These are phyloP conservation scores for Chlamydomonas sphaeroides DNA, from an alignment of 139 green algal species.

Conservation along the genomic window DNA sequence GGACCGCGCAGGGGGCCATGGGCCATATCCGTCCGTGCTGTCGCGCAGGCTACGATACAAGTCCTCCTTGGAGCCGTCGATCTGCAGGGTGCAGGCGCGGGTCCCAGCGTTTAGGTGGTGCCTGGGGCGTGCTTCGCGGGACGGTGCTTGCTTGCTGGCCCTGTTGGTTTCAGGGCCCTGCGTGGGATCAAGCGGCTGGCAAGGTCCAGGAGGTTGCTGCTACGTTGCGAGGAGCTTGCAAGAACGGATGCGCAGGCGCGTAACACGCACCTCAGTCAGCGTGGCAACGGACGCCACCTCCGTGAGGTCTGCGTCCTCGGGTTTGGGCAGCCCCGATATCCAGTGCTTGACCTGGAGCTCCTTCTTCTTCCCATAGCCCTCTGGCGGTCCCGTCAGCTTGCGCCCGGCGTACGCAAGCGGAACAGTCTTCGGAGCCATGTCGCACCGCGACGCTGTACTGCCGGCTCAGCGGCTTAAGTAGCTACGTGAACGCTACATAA, in stretches of 20 bases:
- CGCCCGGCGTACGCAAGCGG: constrained; percentile 45
- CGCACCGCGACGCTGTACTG: too few relatives aligned
- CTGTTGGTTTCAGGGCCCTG: too few relatives aligned
- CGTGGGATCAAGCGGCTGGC: too few relatives aligned
- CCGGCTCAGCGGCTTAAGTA: too few relatives aligned
- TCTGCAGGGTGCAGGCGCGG: too few relatives aligned
- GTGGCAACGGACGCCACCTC: constrained; percentile 41
- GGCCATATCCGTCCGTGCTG: constrained; percentile 44
- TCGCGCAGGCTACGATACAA: constrained; percentile 48
- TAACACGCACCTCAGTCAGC: constrained; percentile 30
- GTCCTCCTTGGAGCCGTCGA: constrained; percentile 32
- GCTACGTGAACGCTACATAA: too few relatives aligned
- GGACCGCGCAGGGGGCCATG: background rate
- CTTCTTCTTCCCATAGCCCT: constrained; percentile 56
- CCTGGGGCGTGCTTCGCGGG: too few relatives aligned
- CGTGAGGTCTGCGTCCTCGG: background rate
- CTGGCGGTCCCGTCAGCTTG: constrained; percentile 51
- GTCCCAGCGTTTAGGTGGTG: too few relatives aligned
- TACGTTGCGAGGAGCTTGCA: too few relatives aligned
- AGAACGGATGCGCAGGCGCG: background rate
- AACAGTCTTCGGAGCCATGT: constrained; percentile 51
- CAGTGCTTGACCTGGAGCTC: constrained; percentile 56
- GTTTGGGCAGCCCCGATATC: constrained; percentile 6
- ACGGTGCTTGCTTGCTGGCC: too few relatives aligned
- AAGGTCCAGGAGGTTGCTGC: too few relatives aligned